Percentiles rank a stretch among this genome's conserved stretches.
phyloP scores from a whole-genome alignment of 2,329 filamentous ascomycete genomes.

The Fusarium anthophilum region DNA sequence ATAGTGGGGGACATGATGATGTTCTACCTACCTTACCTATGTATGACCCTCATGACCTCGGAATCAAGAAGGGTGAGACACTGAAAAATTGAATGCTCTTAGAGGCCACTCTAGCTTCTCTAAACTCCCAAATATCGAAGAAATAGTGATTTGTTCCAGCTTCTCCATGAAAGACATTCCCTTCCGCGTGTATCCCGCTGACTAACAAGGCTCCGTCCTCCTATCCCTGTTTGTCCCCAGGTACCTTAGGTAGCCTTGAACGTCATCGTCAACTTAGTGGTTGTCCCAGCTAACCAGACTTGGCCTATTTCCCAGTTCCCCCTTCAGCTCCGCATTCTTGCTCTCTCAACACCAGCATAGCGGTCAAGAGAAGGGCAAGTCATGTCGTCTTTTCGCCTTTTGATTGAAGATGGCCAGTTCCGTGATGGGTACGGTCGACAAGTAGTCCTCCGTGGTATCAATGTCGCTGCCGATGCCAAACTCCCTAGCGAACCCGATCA shows the following conservation, averaged over 20 bases:
- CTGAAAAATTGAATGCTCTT: not conserved
- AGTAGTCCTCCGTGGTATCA: constrained; percentile 91
- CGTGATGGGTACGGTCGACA: constrained; percentile 84
- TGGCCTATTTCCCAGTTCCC: constrained; percentile 27
- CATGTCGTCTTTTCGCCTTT: constrained; percentile 81
- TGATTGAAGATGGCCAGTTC: constrained; percentile 87
- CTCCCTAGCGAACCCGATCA: constrained; percentile 82
- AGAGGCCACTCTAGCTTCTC: not conserved
- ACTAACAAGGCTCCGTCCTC: constrained; percentile 27
- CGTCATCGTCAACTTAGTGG: constrained; percentile 32
- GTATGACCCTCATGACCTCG: constrained; percentile 23
- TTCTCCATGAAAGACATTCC: not conserved
- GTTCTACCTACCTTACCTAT: not conserved
- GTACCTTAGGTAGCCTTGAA: constrained; percentile 21
- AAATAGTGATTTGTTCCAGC: not conserved
- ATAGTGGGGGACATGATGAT: constrained; percentile 23
- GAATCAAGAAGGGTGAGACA: not conserved
- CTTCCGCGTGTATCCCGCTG: constrained; percentile 8
- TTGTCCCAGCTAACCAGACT: constrained; percentile 26
- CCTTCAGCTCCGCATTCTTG: not conserved
- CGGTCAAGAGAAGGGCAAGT: constrained; percentile 4
- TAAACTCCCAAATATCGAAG: not conserved
- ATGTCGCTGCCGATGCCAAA: constrained; percentile 91
- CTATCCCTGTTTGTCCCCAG: constrained; percentile 10
- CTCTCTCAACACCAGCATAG: constrained; percentile 11